phyloP scores from a whole-genome alignment of 768 basidiomycete genomes.

The Pilatotrama ljubarskyi region DNA sequence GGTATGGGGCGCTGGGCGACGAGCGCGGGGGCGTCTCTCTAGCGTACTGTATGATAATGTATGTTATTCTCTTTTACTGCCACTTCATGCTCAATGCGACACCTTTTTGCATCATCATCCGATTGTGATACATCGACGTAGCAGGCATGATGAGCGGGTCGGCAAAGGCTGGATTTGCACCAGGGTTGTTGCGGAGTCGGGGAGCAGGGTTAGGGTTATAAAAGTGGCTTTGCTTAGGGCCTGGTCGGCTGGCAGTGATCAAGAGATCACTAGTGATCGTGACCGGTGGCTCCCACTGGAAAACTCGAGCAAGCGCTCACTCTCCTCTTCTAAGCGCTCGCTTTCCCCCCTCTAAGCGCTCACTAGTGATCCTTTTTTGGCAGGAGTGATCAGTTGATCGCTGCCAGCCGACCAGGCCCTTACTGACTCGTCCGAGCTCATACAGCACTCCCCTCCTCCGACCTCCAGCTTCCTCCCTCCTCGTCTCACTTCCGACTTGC shows the following conservation, averaged over 20 bases:
- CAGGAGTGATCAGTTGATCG: no score
- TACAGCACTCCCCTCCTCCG: background rate
- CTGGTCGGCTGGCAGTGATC: no score
- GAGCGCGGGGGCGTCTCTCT: conserved; percentile 2
- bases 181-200: no score
- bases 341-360: no score
- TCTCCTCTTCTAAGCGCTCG: no score
- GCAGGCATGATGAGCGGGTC: background rate
- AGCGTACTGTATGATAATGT: conserved; percentile 18
- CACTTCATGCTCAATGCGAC: conserved; percentile 1
- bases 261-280: no score
- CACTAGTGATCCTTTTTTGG: no score
- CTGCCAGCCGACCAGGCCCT: no score
- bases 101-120: background rate
- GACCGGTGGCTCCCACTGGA: no score
- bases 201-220: conserved; percentile 18
- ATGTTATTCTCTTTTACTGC: background rate
- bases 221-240: conserved; percentile 5
- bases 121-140: no score
- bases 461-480: background rate
- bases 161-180: background rate
- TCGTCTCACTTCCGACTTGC: conserved; percentile 14
- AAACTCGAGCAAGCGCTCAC: no score
- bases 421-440: conserved; percentile 6
- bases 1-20: background rate